Evolutionary conservation across 148 eudicot species (phyloP), one percentile per base, ranked within the genome.

Genomic region (Mesembryanthemum crystallinum): DNA sequence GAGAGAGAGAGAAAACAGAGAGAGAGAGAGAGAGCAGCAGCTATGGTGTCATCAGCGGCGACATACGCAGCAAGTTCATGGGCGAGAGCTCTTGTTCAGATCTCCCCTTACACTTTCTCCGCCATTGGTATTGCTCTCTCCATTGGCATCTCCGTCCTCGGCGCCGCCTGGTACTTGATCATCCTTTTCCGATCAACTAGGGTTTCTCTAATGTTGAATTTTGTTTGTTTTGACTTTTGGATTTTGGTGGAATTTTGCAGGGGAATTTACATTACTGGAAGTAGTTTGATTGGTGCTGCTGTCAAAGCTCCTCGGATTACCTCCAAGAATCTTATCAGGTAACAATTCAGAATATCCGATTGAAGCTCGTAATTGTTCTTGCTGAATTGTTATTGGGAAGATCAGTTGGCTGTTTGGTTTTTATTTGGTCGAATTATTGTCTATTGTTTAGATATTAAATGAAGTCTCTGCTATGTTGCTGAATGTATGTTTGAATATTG

Each of bases 231-330:
- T 69, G 39, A 20, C 47, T 67, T 80, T 43, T 55, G 64, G 15
- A 3, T 73, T 63, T 42, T 58, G n/a, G 15, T 35, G 65, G 51
- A 13, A 11, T 45, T 42, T 7, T 45, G 49, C 63, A 95, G 98
- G 97, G 98, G 98, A 30, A 95, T 95, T 28, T 95, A 84, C 69
- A 95, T 95, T 28, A 95, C 98, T 7, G 98, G 98, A 49, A 95
- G 98, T 85, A 95, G 98, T 87, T 89, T 95, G 86, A 95, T 95
- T 75, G 98, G 98, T 82, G 98, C 98, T 20, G 94, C 98, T 0
- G 86, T 95, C 30, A 95, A 95, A 87, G 98, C 98, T 81, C 98
- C 98, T 15, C 91, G 98, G 20, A 95, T 95, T 64, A 95, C 98
- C 55, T 92, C 98, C 35, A 95, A 95, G 82, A 92, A 95, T 83